Conservation (phyloP, 306 rosid genomes). For the Arachis hypogaea region DNA sequence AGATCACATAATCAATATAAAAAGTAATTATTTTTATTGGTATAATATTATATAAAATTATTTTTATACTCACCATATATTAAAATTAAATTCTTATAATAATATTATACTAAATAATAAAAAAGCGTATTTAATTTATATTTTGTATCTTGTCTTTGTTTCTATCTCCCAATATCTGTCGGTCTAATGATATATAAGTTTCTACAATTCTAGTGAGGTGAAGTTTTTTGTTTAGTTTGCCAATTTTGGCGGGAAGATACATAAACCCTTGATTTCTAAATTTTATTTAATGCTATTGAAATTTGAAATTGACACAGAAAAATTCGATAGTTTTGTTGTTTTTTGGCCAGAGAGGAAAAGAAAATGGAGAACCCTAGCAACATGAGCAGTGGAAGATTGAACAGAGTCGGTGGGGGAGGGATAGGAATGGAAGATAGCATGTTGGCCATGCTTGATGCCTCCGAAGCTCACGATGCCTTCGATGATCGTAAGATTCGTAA, state of each 20-base stretch:
- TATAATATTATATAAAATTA: too few species aligned
- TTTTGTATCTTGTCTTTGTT: too few species aligned
- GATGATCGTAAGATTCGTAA: constrained; percentile 56
- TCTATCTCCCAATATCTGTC: too few species aligned
- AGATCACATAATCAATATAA: too few species aligned
- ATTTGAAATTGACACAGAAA: background rate
- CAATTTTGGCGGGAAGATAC: constrained; percentile 38
- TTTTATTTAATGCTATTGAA: background rate
- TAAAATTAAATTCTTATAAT: too few species aligned
- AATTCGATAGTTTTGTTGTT: background rate
- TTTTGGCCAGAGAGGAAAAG: background rate
- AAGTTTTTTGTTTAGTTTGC: background rate
- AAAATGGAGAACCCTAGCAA: constrained; percentile 53
- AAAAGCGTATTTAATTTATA: too few species aligned
- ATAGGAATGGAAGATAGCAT: constrained; percentile 60
- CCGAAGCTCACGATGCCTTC: constrained; percentile 65
- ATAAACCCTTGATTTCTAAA: background rate
- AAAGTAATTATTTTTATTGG: too few species aligned
- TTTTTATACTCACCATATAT: too few species aligned
- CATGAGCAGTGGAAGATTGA: constrained; percentile 56
- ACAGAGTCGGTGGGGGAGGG: background rate
- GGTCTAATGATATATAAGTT: too few species aligned
- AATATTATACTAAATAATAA: too few species aligned
- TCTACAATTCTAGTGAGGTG: background rate
- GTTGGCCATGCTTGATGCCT: constrained; percentile 69